A percentile compares a stretch with the other conserved stretches of the same genome.
Evolutionary conservation across 1,284 basidiomycete species (phyloP).

Genomic region (Ceratobasidium sp.): DNA sequence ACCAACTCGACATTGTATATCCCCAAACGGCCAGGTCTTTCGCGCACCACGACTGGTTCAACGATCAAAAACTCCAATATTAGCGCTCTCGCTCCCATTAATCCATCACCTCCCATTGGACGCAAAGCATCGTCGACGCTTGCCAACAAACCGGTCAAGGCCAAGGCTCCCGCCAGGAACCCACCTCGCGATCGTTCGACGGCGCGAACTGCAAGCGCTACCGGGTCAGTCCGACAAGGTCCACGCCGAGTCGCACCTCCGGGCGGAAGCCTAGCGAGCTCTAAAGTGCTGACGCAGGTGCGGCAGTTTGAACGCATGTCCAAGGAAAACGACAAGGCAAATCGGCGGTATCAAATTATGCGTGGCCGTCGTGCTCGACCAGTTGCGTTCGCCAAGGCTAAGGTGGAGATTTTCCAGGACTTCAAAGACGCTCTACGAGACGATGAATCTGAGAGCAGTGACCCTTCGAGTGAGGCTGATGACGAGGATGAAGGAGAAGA

Average conservation of each 20-base stretch:
- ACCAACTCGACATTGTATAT: slow-evolving; percentile 20
- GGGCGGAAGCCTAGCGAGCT: slow-evolving; percentile 61
- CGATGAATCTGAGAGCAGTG: slow-evolving; percentile 64
- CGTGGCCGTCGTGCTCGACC: slow-evolving; percentile 90
- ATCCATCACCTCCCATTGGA: slow-evolving; percentile 11
- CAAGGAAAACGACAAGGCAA: slow-evolving; percentile 70
- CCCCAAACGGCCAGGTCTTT: slow-evolving; percentile 42
- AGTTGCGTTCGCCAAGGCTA: slow-evolving; percentile 89
- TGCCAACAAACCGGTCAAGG: slow-evolving; percentile 32
- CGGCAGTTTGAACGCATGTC: slow-evolving; percentile 80
- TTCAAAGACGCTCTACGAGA: slow-evolving; percentile 94
- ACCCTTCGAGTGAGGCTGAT: slow-evolving; percentile 88
- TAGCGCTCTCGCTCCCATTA: slow-evolving; percentile 12
- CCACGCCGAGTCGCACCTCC: slow-evolving; percentile 43
- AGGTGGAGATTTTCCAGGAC: slow-evolving; percentile 91
- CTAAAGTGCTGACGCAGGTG: slow-evolving; percentile 80
- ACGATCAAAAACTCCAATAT: slow-evolving; percentile 29
- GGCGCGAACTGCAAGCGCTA: slow-evolving; percentile 21
- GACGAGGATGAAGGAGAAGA: slow-evolving; percentile 80
- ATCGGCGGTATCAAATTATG: slow-evolving; percentile 80
- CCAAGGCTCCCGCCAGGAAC: slow-evolving; percentile 22
- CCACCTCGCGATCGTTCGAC: slow-evolving; percentile 43
- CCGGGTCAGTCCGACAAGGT: slow-evolving; percentile 25
- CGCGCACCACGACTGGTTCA: slow-evolving; percentile 36
- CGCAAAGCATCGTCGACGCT: slow-evolving; percentile 10